phyloP scores from a whole-genome alignment of 2,329 filamentous ascomycete genomes.

The Fusarium penzigii region DNA sequence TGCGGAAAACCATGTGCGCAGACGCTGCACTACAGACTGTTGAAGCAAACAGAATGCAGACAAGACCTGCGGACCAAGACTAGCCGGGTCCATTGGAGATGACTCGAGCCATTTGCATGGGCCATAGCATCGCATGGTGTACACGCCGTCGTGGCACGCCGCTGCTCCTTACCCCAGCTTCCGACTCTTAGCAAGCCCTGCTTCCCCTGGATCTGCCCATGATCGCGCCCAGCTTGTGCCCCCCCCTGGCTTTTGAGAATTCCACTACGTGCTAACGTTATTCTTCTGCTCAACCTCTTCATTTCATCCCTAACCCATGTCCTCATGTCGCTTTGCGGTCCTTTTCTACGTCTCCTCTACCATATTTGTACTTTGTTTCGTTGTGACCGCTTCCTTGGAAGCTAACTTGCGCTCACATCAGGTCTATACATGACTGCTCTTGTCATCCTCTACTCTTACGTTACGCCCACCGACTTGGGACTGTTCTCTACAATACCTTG shows the following conservation, averaged over 20 bases:
- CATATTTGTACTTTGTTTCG: constrained; percentile 8
- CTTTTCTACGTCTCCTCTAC: constrained; percentile 13
- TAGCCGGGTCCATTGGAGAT: not conserved
- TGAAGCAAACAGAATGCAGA: not conserved
- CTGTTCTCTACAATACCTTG: not conserved
- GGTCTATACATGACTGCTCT: constrained; percentile 14
- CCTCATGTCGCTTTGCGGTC: constrained; percentile 10
- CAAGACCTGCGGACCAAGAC: not conserved
- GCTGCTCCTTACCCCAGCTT: constrained; percentile 20
- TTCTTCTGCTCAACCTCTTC: not conserved
- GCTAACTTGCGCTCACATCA: constrained; percentile 17
- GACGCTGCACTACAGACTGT: not conserved
- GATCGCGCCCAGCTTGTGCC: constrained; percentile 6
- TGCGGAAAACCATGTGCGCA: not conserved
- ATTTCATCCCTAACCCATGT: constrained; percentile 26
- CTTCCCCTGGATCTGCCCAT: constrained; percentile 28
- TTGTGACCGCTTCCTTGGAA: constrained; percentile 23
- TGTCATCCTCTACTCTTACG: constrained; percentile 3
- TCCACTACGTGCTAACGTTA: not conserved
- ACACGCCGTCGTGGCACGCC: constrained; percentile 14
- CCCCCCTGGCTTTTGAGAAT: not conserved
- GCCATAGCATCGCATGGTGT: not conserved
- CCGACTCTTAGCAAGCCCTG: not conserved
- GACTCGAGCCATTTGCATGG: constrained; percentile 7
- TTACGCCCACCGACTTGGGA: constrained; percentile 1